A percentile compares a stretch with the other conserved stretches of the same genome.
phyloP scores from a whole-genome alignment of 1,284 basidiomycete species.

The Ustilago nuda region DNA sequence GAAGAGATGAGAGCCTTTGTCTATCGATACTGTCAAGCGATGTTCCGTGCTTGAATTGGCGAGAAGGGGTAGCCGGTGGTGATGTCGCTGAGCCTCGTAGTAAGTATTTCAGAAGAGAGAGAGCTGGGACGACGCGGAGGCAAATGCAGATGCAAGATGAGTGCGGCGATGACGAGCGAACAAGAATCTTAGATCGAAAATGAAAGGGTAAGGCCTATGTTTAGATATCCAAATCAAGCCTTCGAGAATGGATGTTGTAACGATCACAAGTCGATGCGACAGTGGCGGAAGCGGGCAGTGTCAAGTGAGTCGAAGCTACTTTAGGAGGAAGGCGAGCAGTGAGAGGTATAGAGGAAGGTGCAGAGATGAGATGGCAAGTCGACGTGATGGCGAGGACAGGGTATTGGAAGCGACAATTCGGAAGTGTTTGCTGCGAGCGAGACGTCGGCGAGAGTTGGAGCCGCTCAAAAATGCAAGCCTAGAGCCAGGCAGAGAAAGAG shows the following conservation, averaged over 20 bases:
- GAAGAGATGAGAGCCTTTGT: not conserved
- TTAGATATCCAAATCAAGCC: not conserved
- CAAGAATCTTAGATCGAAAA: not conserved
- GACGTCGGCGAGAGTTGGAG: constrained; percentile 1
- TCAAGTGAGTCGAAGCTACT: not conserved
- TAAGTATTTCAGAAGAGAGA: not conserved
- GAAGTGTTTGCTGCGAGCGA: constrained; percentile 5
- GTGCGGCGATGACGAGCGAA: not conserved
- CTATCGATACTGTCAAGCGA: not conserved
- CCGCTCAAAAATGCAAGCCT: constrained; percentile 1
- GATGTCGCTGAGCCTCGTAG: too few species aligned
- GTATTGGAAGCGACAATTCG: constrained; percentile 5
- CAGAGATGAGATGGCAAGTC: not conserved
- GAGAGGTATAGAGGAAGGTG: not conserved
- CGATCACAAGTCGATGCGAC: not conserved
- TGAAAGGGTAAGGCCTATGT: not conserved
- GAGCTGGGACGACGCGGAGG: not conserved
- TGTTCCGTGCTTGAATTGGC: not conserved
- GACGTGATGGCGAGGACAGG: not conserved
- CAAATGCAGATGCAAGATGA: constrained; percentile 2
- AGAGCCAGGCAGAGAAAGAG: not conserved
- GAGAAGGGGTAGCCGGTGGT: too few species aligned
- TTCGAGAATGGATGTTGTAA: not conserved
- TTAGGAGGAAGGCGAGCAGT: not conserved
- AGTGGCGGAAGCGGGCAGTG: not conserved